Evolutionary conservation across 2,329 filamentous ascomycete genomes (phyloP).

Genomic region (Cladosporium sp.): DNA sequence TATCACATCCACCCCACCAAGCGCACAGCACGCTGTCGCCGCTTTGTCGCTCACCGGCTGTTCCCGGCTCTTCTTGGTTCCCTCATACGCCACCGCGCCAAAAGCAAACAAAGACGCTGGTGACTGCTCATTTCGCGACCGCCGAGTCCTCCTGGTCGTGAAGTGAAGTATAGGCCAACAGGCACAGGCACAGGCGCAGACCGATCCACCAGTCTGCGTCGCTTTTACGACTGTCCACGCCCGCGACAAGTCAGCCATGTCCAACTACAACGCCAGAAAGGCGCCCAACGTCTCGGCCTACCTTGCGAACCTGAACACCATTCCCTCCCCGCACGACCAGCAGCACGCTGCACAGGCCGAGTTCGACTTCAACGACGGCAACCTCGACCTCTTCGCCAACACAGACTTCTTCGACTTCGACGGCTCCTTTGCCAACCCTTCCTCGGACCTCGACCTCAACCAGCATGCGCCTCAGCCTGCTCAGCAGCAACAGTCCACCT

Average conservation of each 20-base stretch:
- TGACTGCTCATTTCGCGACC: background rate
- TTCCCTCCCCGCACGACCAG: conserved; percentile 60
- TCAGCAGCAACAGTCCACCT: background rate
- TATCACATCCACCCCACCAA: background rate
- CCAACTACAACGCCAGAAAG: conserved; percentile 68
- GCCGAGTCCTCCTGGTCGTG: no score
- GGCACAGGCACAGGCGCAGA: conserved; percentile 9
- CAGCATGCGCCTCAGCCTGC: conserved; percentile 11
- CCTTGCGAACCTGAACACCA: conserved; percentile 75
- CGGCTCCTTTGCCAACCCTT: conserved; percentile 17
- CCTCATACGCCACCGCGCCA: background rate
- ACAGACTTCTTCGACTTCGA: conserved; percentile 66
- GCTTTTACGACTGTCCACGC: background rate
- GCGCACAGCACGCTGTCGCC: background rate
- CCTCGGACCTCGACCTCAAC: conserved; percentile 5
- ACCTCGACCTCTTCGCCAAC: conserved; percentile 53
- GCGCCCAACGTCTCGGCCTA: conserved; percentile 87
- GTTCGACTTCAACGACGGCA: conserved; percentile 51
- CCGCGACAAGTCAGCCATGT: conserved; percentile 48
- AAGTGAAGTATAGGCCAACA: no score
- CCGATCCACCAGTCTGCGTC: conserved; percentile 10
- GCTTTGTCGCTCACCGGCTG: background rate
- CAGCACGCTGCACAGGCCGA: conserved; percentile 48
- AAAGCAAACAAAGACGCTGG: conserved; percentile 1
- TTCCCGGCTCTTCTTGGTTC: background rate